Base-by-base conservation (phyloP, 768 basidiomycete species). In the Chalciporus chontae region DNA sequence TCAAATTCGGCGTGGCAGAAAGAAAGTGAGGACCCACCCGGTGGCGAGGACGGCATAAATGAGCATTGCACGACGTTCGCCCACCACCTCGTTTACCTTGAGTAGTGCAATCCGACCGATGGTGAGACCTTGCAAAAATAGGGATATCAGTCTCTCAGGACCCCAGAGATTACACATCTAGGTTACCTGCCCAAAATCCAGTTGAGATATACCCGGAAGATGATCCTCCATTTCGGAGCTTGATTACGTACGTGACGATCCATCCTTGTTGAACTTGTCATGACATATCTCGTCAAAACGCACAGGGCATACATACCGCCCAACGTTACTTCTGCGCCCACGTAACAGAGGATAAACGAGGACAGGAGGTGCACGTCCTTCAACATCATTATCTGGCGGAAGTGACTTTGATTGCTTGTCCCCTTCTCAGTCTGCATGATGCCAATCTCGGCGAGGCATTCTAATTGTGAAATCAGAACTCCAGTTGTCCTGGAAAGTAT, bases 261-360 rank as follows among this genome's bases (percentile, higher is more conserved):
- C 85, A 88, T 3, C 85, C 84, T 81, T 38, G 27, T 38, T 5
- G 3, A 21, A 6, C 50, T 19, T 39, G 46, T 40, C 5, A 9
- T n/a, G 8, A 1, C 14, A 18, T 18, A 3, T 8, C 34, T 7
- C 4, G 14, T 9, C 14, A 42, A 6, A 3, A 11, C 1, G 26
- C 9, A 40, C n/a, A 5, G 37, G 8, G 0, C 47, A 38, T 29
- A 54, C 55, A 40, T 51, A 73, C 73, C 73, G 50, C 73, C 72
- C 8, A 75, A 36, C 8, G 71, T 71, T 24, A 86, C 83, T 56
- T 87, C 85, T 3, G 83, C 76, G 8, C 85, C 85, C 23, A 87
- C 83, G 56, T 87, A 87, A 0, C 85, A 74, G 9, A 85, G 69
- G 45, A 78, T 74, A 57, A 84, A 87, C 53, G 81, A 67, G 0